Evolutionary conservation across 2,329 filamentous ascomycete species (phyloP).

Genomic region (Ilyonectria destructans): DNA sequence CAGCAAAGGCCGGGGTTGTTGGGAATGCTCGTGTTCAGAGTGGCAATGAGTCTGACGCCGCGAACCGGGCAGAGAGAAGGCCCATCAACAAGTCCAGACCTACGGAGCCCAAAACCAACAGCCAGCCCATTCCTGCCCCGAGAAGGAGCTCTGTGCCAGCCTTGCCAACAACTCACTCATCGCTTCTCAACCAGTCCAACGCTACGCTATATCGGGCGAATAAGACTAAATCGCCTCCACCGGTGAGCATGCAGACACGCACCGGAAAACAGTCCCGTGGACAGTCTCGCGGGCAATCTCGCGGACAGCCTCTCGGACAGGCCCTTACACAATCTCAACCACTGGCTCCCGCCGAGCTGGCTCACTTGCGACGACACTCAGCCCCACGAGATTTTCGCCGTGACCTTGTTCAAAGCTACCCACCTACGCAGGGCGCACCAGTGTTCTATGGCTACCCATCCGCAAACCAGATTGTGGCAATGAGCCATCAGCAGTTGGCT

Average conservation of each 20-base stretch:
- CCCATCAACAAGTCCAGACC: constrained; percentile 8
- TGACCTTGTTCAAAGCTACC: constrained; percentile 37
- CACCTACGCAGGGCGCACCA: constrained; percentile 28
- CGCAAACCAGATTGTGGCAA: constrained; percentile 32
- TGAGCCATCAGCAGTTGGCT: constrained; percentile 29
- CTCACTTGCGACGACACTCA: constrained; percentile 37
- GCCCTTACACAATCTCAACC: constrained; percentile 31
- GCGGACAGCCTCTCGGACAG: constrained; percentile 42
- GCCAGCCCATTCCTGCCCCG: constrained; percentile 36
- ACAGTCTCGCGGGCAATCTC: constrained; percentile 30
- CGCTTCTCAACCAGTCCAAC: constrained; percentile 26
- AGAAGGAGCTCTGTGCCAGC: constrained; percentile 48
- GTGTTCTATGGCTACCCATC: constrained; percentile 33
- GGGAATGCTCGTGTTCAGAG: not conserved
- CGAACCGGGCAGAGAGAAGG: not conserved
- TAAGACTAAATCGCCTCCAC: constrained; percentile 57
- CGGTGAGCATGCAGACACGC: constrained; percentile 62
- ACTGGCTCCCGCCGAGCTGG: constrained; percentile 37
- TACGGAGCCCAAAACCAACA: constrained; percentile 30
- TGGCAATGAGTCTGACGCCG: constrained; percentile 2
- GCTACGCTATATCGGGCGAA: constrained; percentile 40
- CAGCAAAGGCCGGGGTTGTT: not conserved
- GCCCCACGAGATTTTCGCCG: constrained; percentile 40
- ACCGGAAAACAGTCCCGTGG: constrained; percentile 49
- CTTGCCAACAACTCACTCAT: constrained; percentile 41